A percentile compares a stretch with the other conserved stretches of the same genome.
These are phyloP conservation scores for Trypanosomatidae sp. DNA, from an alignment of 208 protist genomes.

Conservation along the genomic window DNA sequence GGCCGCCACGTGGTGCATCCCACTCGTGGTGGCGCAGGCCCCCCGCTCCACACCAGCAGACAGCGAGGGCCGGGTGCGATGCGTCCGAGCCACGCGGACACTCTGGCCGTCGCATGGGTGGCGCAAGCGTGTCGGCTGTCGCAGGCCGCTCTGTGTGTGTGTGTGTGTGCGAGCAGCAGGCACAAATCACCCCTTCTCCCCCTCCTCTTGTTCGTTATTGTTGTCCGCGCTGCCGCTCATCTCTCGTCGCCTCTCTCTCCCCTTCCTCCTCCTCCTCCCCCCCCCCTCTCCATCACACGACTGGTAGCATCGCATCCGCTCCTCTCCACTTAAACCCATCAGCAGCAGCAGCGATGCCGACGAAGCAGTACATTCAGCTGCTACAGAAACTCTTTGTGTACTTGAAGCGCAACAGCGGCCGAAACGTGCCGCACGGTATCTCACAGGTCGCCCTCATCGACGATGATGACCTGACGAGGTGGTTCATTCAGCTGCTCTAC, in stretches of 20 bases:
- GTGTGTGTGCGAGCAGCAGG: too few relatives aligned
- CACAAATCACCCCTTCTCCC: constrained; percentile 1
- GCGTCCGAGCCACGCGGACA: too few relatives aligned
- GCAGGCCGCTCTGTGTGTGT: neutral
- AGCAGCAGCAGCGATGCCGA: constrained; percentile 27
- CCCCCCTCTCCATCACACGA: neutral
- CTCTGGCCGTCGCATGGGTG: too few relatives aligned
- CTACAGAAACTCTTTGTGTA: constrained; percentile 59
- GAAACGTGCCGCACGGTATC: constrained; percentile 25
- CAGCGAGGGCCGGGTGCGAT: too few relatives aligned
- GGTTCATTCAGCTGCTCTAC: constrained; percentile 81
- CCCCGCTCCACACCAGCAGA: neutral
- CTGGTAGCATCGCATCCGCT: neutral
- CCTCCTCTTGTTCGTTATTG: constrained; percentile 13
- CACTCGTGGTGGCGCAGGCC: constrained; percentile 7
- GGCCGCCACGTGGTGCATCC: neutral
- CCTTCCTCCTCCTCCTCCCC: neutral
- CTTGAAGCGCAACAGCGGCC: constrained; percentile 50
- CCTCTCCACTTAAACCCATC: neutral
- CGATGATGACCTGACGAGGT: constrained; percentile 76
- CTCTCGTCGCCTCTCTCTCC: neutral
- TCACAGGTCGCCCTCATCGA: constrained; percentile 56
- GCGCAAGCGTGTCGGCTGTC: neutral
- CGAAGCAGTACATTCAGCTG: constrained; percentile 43
- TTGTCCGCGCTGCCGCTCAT: neutral